Evolutionary conservation across 345 rosid species (phyloP).

Genomic region (Cochlearia excelsa): DNA sequence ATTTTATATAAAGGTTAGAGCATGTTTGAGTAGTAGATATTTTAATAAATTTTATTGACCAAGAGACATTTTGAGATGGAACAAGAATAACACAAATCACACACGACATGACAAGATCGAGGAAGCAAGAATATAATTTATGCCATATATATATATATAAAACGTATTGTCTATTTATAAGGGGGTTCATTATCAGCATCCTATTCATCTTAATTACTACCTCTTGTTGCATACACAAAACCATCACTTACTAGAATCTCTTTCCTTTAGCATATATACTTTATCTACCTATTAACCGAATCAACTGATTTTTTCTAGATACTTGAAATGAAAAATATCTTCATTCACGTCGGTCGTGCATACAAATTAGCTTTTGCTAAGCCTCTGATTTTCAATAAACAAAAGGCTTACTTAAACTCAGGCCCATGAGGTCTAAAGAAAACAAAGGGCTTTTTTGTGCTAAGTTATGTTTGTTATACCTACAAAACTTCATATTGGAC

Average conservation of each 20-base stretch:
- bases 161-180: conserved; percentile 31
- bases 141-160: not conserved
- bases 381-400: too few species aligned
- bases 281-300: conserved; percentile 18
- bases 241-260: not conserved
- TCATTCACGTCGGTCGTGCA: too few species aligned
- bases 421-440: too few species aligned
- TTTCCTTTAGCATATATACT: not conserved
- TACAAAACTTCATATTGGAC: too few species aligned
- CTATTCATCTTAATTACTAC: conserved; percentile 10
- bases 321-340: too few species aligned
- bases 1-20: too few species aligned
- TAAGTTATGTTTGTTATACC: too few species aligned
- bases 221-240: conserved; percentile 21
- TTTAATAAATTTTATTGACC: not conserved
- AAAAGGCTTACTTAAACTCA: too few species aligned
- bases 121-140: conserved; percentile 28
- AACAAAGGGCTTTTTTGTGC: too few species aligned
- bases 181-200: conserved; percentile 16
- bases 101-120: conserved; percentile 21
- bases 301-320: not conserved
- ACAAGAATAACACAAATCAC: conserved; percentile 1
- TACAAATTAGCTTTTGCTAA: too few species aligned
- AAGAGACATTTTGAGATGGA: not conserved
- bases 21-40: not conserved